phyloP scores from a whole-genome alignment of 2,329 filamentous ascomycete genomes.

The Fusarium mexicanum region DNA sequence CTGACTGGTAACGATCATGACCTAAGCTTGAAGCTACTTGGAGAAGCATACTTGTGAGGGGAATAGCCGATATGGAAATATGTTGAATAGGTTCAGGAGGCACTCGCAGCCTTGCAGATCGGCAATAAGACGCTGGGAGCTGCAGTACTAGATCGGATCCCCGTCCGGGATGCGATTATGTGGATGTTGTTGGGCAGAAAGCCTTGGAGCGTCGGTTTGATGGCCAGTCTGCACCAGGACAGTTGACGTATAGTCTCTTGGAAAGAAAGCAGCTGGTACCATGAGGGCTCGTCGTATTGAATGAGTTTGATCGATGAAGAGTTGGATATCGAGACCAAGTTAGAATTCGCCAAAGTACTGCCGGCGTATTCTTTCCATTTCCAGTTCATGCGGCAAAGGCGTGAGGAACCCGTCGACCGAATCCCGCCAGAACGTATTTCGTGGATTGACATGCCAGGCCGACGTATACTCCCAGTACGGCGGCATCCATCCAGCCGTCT shows the following conservation, averaged over 20 bases:
- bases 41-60: neutral
- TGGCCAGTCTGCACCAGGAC: constrained; percentile 1
- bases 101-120: rapidly evolving
- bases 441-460: constrained; percentile 25
- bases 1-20: too few relatives aligned
- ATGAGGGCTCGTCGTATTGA: neutral
- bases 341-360: constrained; percentile 29
- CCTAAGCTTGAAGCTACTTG: neutral
- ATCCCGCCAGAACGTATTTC: constrained; percentile 33
- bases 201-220: neutral
- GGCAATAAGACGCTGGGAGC: too few relatives aligned
- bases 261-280: neutral
- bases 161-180: neutral
- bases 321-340: too few relatives aligned
- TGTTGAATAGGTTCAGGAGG: neutral
- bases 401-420: constrained; percentile 29
- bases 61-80: neutral
- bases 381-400: constrained; percentile 17
- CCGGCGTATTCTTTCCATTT: constrained; percentile 32
- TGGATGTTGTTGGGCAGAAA: neutral
- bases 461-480: constrained; percentile 49
- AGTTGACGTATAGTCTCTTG: constrained; percentile 52
- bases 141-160: neutral
- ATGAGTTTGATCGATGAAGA: neutral
- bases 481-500: constrained; percentile 47